Percentiles rank a stretch among this genome's conserved stretches.
These are phyloP conservation scores for Chalaropsis ovoidea DNA, from an alignment of 2,329 filamentous ascomycete genomes.

Conservation along the genomic window DNA sequence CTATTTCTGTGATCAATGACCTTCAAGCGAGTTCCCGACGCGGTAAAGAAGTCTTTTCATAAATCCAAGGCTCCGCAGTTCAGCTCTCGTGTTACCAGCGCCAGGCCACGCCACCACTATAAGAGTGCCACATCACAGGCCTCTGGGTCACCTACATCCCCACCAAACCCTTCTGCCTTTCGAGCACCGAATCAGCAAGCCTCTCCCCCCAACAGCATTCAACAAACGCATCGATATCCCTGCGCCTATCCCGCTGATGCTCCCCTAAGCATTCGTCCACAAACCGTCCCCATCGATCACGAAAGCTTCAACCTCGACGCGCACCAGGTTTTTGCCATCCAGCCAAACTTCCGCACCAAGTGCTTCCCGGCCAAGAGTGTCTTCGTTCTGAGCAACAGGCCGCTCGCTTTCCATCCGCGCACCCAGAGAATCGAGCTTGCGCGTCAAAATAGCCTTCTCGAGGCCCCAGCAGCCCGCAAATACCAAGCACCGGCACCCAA, in stretches of 20 bases:
- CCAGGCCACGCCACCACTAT: neutral
- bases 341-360: slow-evolving; percentile 15
- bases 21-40: neutral
- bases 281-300: slow-evolving; percentile 17
- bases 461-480: neutral
- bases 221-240: neutral
- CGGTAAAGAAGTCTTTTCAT: slow-evolving; percentile 9
- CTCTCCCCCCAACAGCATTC: neutral
- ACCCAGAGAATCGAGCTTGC: neutral
- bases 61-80: slow-evolving; percentile 1
- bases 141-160: neutral
- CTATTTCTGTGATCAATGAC: slow-evolving; percentile 11
- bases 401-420: slow-evolving; percentile 7
- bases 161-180: neutral
- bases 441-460: neutral
- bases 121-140: neutral
- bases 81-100: neutral
- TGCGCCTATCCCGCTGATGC: slow-evolving; percentile 5
- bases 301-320: slow-evolving; percentile 16
- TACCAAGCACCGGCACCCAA: neutral
- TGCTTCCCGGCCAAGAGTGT: slow-evolving; percentile 23
- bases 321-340: slow-evolving; percentile 22
- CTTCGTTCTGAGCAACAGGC: slow-evolving; percentile 23
- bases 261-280: neutral
- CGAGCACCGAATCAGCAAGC: neutral